Conservation (phyloP, 140 eudicot genomes). For the Erigeron philadelphicus region DNA sequence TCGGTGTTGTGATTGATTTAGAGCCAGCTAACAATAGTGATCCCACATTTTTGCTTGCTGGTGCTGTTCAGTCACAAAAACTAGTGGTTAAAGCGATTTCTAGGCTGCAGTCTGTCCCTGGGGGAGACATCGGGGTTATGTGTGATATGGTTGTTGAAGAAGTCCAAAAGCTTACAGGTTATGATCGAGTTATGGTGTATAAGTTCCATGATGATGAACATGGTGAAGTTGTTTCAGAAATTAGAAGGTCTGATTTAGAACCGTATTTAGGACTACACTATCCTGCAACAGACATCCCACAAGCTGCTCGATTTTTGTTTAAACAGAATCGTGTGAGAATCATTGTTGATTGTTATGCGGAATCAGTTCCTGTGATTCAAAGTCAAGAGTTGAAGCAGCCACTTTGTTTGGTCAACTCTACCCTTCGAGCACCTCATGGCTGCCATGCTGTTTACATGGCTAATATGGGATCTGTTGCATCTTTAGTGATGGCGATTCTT, state of each 20-base stretch:
- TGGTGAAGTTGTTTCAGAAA: slow-evolving; percentile 68
- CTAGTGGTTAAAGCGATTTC: slow-evolving; percentile 55
- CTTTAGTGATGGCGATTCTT: slow-evolving; percentile 57
- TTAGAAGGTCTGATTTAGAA: slow-evolving; percentile 50
- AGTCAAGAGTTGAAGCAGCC: slow-evolving; percentile 45
- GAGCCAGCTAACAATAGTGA: slow-evolving; percentile 58
- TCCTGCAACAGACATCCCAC: slow-evolving; percentile 73
- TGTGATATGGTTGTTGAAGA: slow-evolving; percentile 64
- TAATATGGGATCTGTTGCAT: slow-evolving; percentile 53
- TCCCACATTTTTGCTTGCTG: slow-evolving; percentile 41
- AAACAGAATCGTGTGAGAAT: slow-evolving; percentile 69
- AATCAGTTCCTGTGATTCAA: slow-evolving; percentile 42
- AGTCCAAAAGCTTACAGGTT: slow-evolving; percentile 55
- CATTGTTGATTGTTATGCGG: slow-evolving; percentile 42
- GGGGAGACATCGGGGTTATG: slow-evolving; percentile 55
- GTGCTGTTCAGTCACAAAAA: slow-evolving; percentile 56
- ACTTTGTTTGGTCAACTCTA: slow-evolving; percentile 57
- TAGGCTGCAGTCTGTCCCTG: slow-evolving; percentile 51
- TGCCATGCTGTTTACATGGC: slow-evolving; percentile 64
- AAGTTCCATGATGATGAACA: slow-evolving; percentile 73
- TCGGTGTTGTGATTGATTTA: slow-evolving; percentile 68
- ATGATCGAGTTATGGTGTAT: slow-evolving; percentile 70
- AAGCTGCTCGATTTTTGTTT: slow-evolving; percentile 63
- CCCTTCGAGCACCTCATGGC: slow-evolving; percentile 56
- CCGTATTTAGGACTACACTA: slow-evolving; percentile 68